Percentiles rank a stretch among this genome's conserved stretches.
These are phyloP conservation scores for Candida michaelii DNA, from an alignment of 805 yeast genomes.

Conservation along the genomic window DNA sequence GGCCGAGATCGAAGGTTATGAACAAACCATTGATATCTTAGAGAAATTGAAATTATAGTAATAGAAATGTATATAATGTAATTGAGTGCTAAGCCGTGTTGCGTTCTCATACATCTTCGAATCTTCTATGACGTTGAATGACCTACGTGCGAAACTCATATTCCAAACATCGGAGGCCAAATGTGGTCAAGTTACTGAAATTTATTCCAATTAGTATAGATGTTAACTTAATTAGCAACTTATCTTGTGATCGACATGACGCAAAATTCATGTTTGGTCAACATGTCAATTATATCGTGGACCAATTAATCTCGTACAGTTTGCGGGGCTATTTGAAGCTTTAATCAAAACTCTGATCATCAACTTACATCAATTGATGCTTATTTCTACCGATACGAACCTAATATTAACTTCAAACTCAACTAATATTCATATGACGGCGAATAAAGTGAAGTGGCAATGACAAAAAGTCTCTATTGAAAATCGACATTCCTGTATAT, in stretches of 20 bases:
- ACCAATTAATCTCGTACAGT: too few relatives aligned
- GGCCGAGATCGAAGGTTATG: conserved; percentile 90
- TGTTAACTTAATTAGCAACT: neutral
- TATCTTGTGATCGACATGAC: neutral
- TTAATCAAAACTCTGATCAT: too few relatives aligned
- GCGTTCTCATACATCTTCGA: too few relatives aligned
- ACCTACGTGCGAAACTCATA: neutral
- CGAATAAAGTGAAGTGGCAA: neutral
- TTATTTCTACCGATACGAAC: too few relatives aligned
- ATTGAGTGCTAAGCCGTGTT: too few relatives aligned
- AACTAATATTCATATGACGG: neutral
- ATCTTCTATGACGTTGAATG: too few relatives aligned
- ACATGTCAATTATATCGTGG: too few relatives aligned
- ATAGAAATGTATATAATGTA: neutral
- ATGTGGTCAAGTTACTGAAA: neutral
- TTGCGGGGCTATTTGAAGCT: too few relatives aligned
- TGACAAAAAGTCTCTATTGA: neutral
- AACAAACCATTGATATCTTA: conserved; percentile 81
- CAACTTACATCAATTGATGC: too few relatives aligned
- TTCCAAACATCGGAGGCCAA: too few relatives aligned
- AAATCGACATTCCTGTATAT: conserved; percentile 1
- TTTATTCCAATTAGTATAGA: neutral
- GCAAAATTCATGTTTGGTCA: neutral
- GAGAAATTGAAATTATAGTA: conserved; percentile 63
- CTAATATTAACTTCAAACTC: too few relatives aligned